Conservation (phyloP, 1,284 basidiomycete species). For the Paramarasmius palmivorus region DNA sequence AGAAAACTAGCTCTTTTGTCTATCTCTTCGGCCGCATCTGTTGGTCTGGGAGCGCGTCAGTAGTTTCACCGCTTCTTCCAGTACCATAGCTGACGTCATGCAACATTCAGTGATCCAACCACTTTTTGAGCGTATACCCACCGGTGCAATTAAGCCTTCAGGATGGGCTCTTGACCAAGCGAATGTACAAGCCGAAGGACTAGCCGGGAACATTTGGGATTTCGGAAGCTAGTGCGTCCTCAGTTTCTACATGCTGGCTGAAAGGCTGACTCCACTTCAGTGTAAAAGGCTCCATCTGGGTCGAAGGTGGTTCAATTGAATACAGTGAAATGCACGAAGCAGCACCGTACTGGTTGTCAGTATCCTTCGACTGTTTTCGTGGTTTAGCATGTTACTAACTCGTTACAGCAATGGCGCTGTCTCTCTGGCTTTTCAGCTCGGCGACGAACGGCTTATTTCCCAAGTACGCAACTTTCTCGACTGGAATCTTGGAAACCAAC, state of each 20-base stretch:
- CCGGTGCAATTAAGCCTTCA: constrained; percentile 34
- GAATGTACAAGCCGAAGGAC: constrained; percentile 36
- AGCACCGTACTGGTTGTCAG: constrained; percentile 44
- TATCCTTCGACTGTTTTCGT: constrained; percentile 1
- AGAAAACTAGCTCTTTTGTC: no score
- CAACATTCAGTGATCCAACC: constrained; percentile 28
- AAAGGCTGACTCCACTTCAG: constrained; percentile 16
- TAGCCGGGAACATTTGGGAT: constrained; percentile 37
- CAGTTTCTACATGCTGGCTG: background rate
- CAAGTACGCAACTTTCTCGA: constrained; percentile 38
- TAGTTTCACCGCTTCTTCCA: no score
- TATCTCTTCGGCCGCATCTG: no score
- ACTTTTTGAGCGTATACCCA: constrained; percentile 30
- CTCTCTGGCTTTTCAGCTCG: constrained; percentile 37
- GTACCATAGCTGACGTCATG: no score
- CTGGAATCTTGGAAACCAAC: constrained; percentile 35
- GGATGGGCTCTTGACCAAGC: constrained; percentile 42
- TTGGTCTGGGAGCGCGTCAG: no score
- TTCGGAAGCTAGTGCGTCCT: constrained; percentile 35
- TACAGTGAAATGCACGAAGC: constrained; percentile 43
- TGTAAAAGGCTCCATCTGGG: constrained; percentile 41
- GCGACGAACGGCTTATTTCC: constrained; percentile 32
- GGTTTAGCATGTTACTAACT: background rate
- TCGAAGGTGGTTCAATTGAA: constrained; percentile 38
- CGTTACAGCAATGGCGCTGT: constrained; percentile 35